phyloP scores from a whole-genome alignment of 176 grass and related monocot species.

The Paspalum notatum region DNA sequence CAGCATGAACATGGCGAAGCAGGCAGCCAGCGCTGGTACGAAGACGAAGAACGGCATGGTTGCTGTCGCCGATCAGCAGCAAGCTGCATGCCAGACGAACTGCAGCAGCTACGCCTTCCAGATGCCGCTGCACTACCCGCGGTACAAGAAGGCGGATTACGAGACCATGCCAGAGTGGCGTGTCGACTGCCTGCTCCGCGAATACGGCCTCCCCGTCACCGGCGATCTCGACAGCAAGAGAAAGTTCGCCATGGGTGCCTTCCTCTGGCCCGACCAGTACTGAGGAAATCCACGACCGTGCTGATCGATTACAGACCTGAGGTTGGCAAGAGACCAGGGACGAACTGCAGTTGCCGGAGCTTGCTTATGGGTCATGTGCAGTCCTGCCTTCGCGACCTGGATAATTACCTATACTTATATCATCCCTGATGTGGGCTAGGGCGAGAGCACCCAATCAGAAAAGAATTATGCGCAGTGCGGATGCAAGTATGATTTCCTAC shows the following conservation, averaged over 20 bases:
- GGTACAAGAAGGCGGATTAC: conserved; percentile 34
- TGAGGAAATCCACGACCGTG: background rate
- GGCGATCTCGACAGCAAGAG: conserved; percentile 64
- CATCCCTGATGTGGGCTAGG: no score
- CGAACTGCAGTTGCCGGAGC: background rate
- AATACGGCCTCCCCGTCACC: conserved; percentile 62
- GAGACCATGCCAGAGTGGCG: conserved; percentile 39
- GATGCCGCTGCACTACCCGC: conserved; percentile 35
- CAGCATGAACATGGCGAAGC: conserved; percentile 32
- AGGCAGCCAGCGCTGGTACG: background rate
- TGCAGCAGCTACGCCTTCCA: background rate
- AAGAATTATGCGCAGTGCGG: background rate
- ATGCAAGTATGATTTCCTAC: background rate
- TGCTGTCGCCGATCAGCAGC: background rate
- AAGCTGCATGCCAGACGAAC: background rate
- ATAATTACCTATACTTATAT: background rate
- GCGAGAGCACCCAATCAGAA: background rate
- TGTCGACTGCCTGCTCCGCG: conserved; percentile 38
- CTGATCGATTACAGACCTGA: background rate
- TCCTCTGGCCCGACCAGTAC: conserved; percentile 75
- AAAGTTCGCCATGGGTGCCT: conserved; percentile 70
- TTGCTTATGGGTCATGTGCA: background rate
- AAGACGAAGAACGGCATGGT: conserved; percentile 16
- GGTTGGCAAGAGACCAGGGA: background rate
- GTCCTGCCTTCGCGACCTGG: background rate